Percentiles rank a stretch among this genome's conserved stretches.
These are phyloP conservation scores for Lolium rigidum DNA, from an alignment of 176 grass and related monocot genomes.

Conservation along the genomic window DNA sequence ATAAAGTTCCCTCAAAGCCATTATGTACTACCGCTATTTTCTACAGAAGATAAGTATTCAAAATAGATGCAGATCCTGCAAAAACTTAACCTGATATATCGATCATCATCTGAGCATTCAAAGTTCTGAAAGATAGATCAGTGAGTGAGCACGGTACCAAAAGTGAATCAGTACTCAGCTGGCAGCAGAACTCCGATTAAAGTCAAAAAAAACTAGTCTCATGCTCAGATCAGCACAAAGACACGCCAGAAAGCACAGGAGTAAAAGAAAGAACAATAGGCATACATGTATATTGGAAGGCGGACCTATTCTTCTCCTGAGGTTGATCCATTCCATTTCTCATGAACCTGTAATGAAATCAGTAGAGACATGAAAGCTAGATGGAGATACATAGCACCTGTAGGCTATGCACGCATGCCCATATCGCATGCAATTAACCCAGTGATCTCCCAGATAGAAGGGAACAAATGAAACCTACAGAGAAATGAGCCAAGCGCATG, in stretches of 20 bases:
- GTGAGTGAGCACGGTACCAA: not conserved
- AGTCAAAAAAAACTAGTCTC: conserved; percentile 15
- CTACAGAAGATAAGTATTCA: conserved; percentile 8
- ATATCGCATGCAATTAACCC: conserved; percentile 32
- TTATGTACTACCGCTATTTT: not conserved
- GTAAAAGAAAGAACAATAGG: conserved; percentile 7
- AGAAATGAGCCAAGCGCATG: conserved; percentile 10
- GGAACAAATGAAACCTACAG: not conserved
- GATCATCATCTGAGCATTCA: conserved; percentile 19
- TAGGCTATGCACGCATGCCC: conserved; percentile 22
- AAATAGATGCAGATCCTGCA: conserved; percentile 34
- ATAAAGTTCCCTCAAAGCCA: not conserved
- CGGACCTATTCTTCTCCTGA: not conserved
- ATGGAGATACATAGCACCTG: conserved; percentile 26
- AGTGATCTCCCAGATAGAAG: conserved; percentile 15
- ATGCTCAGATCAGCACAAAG: conserved; percentile 21
- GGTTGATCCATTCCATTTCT: conserved; percentile 1
- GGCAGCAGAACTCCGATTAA: not conserved
- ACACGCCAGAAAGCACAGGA: not conserved
- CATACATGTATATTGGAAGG: not conserved
- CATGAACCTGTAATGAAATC: conserved; percentile 4
- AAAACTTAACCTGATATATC: not conserved
- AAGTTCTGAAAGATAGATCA: not conserved
- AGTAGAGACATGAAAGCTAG: not conserved
- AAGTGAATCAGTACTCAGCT: conserved; percentile 7